phyloP scores from a whole-genome alignment of 169 alveolate species.

The Eimeria maxima region DNA sequence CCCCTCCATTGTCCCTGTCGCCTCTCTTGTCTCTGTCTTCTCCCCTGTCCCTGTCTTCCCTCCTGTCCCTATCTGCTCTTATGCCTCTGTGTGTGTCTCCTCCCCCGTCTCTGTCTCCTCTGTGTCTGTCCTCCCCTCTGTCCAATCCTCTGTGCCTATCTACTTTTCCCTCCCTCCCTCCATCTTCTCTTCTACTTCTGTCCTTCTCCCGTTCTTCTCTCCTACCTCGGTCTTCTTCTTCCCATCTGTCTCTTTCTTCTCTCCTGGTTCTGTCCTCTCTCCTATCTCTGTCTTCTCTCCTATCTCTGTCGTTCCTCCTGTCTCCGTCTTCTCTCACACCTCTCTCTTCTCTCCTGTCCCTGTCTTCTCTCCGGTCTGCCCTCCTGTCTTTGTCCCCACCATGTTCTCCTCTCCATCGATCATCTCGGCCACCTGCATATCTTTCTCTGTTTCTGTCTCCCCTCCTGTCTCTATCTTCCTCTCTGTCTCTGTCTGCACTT shows the following conservation, averaged over 20 bases:
- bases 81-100: not conserved
- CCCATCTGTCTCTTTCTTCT: not conserved
- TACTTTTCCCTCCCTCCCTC: not conserved
- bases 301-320: not conserved
- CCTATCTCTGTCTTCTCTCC: not conserved
- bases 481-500: no score
- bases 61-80: not conserved
- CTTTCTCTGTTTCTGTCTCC: not conserved
- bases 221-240: not conserved
- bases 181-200: not conserved
- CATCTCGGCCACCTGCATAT: not conserved
- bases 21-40: not conserved
- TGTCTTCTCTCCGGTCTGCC: not conserved
- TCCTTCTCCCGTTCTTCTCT: not conserved
- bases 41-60: slow-evolving; percentile 20
- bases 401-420: not conserved
- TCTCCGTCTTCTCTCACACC: not conserved
- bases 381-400: not conserved
- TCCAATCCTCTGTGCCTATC: not conserved
- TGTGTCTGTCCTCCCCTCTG: not conserved
- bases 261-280: not conserved
- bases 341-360: slow-evolving; percentile 1
- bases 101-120: slow-evolving; percentile 20
- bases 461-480: not conserved
- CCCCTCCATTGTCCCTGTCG: not conserved